Evolutionary conservation across 129 eudicot genomes (phyloP).

Genomic region (Solidago caesia): DNA sequence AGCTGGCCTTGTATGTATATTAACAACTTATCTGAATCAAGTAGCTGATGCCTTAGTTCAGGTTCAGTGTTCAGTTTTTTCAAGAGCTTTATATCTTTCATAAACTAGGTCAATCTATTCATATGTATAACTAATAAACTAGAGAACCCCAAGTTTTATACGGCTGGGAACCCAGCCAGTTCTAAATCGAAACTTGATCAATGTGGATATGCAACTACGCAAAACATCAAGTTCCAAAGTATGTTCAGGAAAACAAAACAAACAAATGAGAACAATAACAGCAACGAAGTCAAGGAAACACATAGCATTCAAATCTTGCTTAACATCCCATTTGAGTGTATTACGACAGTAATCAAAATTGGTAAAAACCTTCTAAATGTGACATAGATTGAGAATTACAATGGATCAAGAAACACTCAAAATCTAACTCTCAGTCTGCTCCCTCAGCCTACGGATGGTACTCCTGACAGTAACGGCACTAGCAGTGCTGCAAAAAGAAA

Average conservation of each 20-base stretch:
- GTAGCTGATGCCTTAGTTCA: slow-evolving; percentile 5
- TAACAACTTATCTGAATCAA: slow-evolving; percentile 24
- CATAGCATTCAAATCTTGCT: slow-evolving; percentile 6
- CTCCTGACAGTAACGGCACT: slow-evolving; percentile 83
- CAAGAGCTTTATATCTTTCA: too few species aligned
- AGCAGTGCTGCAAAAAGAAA: slow-evolving; percentile 56
- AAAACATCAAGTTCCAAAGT: not conserved
- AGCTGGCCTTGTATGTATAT: slow-evolving; percentile 42
- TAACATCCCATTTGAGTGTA: slow-evolving; percentile 17
- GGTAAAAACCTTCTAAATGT: slow-evolving; percentile 10
- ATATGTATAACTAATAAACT: not conserved
- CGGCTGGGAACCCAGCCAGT: not conserved
- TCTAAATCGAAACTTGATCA: not conserved
- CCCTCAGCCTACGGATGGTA: slow-evolving; percentile 70
- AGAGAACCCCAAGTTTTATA: not conserved
- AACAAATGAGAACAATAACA: not conserved
- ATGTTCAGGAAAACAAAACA: not conserved
- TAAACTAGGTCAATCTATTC: not conserved
- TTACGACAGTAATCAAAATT: slow-evolving; percentile 20
- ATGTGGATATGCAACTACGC: too few species aligned
- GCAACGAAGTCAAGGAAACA: not conserved
- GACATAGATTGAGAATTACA: not conserved
- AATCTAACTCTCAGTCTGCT: slow-evolving; percentile 62
- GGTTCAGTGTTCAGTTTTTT: not conserved
- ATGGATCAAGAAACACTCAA: slow-evolving; percentile 7